Evolutionary conservation across 805 yeast species (phyloP), one percentile per base, ranked within the genome.

Genomic region (Cyberlindnera misumaiensis): DNA sequence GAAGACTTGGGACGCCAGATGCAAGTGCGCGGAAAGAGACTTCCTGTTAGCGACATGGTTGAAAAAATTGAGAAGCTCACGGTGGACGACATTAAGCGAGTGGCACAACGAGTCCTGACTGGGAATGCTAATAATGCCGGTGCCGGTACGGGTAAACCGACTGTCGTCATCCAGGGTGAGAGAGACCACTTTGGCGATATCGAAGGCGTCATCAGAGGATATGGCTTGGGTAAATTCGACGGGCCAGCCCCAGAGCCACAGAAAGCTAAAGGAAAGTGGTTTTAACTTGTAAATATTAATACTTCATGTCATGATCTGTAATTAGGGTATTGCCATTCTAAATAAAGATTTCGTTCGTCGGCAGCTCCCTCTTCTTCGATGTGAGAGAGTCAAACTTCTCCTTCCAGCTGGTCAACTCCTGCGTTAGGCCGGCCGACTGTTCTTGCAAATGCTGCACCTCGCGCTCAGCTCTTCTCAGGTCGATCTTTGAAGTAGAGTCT

Each of bases 1-100:
- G 98, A 93, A 62, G 98, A 93, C 54, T 70, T 89, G 63, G 97
- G 97, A 11, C 77, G 97, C 60, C 98, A 93, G 60, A 77, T 93
- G 18, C 95, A 85, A 60, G 76, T 85, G 33, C 87, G 83, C 56
- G 86, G 87, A 31, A 73, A 73, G 47, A 75, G 83, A 47, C 73
- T 89, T 8, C 77, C 84, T 11, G 80, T 87, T 8, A 64, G 68
- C 26, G 95, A 88, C 52, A 88, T 90, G 95, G 80, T 90, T 40
- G 65, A 60, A 6, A 77, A 78, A 52, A 87, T 93, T 44, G 88
- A 83, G 42, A 56, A 59, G 10, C 72, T 93, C 44, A 73, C 85
- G 0, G 70, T 77, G 3, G 63, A 62, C 5, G 96, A 90, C 56
- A 69, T 93, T 32, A 73, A 72, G 40, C 64, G 77, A 11, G 88